A percentile compares a stretch with the other conserved stretches of the same genome.
Conservation (phyloP, 331 rosid genomes). For the Stylosanthes scabra region DNA sequence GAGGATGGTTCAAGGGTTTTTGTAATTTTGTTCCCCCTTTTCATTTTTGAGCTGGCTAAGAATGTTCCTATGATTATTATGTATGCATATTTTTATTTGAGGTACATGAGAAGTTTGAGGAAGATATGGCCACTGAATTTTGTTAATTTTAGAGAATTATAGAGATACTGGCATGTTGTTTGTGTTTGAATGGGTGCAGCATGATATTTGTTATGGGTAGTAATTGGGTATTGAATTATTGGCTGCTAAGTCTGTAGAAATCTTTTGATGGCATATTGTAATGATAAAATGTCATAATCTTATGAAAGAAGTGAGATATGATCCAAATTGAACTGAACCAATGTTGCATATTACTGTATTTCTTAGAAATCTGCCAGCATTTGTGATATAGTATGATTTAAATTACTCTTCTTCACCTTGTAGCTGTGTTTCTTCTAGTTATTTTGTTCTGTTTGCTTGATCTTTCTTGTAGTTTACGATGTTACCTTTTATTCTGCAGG, state of each 20-base stretch:
- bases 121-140: background rate
- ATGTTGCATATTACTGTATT: slow-evolving; percentile 12
- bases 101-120: slow-evolving; percentile 17
- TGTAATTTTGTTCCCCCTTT: background rate
- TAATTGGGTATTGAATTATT: background rate
- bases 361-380: slow-evolving; percentile 10
- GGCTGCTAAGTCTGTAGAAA: background rate
- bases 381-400: background rate
- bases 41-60: background rate
- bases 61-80: slow-evolving; percentile 5
- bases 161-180: background rate
- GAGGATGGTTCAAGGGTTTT: background rate
- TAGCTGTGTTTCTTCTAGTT: slow-evolving; percentile 19
- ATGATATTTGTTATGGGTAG: background rate
- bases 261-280: slow-evolving; percentile 7
- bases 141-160: background rate
- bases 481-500: slow-evolving; percentile 57
- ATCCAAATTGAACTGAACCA: slow-evolving; percentile 14
- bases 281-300: slow-evolving; percentile 23
- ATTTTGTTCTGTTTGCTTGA: slow-evolving; percentile 9
- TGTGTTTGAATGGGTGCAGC: slow-evolving; percentile 27
- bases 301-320: slow-evolving; percentile 6
- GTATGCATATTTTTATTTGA: background rate
- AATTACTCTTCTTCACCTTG: slow-evolving; percentile 1
- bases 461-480: slow-evolving; percentile 25